Conservation (phyloP, 176 grass and related monocot genomes). For the Pontederia crassipes region DNA sequence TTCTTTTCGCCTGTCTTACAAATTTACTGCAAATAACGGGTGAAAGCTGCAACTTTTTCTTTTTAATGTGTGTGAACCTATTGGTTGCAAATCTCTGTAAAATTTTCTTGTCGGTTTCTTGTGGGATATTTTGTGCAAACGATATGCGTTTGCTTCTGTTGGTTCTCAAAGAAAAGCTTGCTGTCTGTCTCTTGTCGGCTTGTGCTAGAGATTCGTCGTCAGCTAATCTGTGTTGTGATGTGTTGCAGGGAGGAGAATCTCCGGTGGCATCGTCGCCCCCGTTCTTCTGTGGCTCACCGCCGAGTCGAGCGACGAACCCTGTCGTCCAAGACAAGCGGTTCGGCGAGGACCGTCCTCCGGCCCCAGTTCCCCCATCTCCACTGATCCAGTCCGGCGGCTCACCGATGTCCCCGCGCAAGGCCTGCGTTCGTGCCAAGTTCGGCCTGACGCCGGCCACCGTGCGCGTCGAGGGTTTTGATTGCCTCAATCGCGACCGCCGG, state of each 20-base stretch:
- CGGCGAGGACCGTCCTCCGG: slow-evolving; percentile 4
- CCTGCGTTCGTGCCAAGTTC: slow-evolving; percentile 13
- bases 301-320: slow-evolving; percentile 8
- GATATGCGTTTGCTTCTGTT: no score
- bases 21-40: no score
- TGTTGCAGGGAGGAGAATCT: slow-evolving; percentile 2
- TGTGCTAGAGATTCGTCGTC: not conserved
- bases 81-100: not conserved
- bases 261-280: slow-evolving; percentile 5
- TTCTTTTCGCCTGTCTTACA: no score
- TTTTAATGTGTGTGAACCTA: no score
- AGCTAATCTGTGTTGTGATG: not conserved
- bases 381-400: slow-evolving; percentile 1
- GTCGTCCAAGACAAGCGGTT: slow-evolving; percentile 14
- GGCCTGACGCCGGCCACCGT: slow-evolving; percentile 56
- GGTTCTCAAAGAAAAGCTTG: no score
- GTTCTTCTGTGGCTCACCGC: slow-evolving; percentile 16
- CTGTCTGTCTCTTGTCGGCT: not conserved
- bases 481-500: slow-evolving; percentile 45
- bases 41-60: not conserved
- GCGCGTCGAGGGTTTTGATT: slow-evolving; percentile 98
- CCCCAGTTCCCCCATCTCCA: not conserved
- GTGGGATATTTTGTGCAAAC: no score
- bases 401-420: not conserved
- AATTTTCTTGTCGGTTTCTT: no score